Conservation (phyloP, 2,329 filamentous ascomycete genomes). For the Acephala macrosclerotiorum region DNA sequence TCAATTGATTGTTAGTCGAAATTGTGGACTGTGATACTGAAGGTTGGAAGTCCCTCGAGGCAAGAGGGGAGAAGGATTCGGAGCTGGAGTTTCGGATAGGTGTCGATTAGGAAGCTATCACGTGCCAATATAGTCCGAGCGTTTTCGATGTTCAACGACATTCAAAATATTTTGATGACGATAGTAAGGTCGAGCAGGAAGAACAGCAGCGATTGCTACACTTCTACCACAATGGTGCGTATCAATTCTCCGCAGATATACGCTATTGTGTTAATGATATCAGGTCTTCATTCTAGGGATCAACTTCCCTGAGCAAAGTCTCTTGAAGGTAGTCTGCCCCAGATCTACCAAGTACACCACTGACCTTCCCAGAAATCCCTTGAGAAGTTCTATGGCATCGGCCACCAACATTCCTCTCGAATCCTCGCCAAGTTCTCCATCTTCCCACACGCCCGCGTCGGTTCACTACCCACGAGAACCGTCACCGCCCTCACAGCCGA, state of each 20-base stretch:
- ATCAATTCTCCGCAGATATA: background rate
- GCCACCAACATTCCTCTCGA: constrained; percentile 70
- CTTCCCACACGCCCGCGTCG: constrained; percentile 81
- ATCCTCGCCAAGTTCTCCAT: constrained; percentile 92
- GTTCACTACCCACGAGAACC: constrained; percentile 76
- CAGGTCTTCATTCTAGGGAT: constrained; percentile 82
- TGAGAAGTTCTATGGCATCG: constrained; percentile 86
- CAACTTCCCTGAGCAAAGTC: constrained; percentile 83
- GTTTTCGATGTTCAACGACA: constrained; percentile 13
- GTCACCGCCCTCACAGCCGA: constrained; percentile 84
- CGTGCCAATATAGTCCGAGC: constrained; percentile 31
- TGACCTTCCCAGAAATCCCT: constrained; percentile 68
- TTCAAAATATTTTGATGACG: constrained; percentile 19
- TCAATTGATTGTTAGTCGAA: constrained; percentile 35
- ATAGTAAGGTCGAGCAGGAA: constrained; percentile 1
- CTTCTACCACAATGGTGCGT: constrained; percentile 37
- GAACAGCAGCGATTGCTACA: constrained; percentile 7
- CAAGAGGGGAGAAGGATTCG: constrained; percentile 11
- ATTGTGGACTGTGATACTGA: constrained; percentile 17
- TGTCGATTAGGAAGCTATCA: constrained; percentile 40
- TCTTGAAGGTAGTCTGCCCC: constrained; percentile 75
- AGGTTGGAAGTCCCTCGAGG: constrained; percentile 22
- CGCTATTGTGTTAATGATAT: constrained; percentile 21
- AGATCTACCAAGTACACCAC: constrained; percentile 10
- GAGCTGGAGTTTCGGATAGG: constrained; percentile 39